Conservation (phyloP, 306 rosid species). For the Dalbergia cultrata region DNA sequence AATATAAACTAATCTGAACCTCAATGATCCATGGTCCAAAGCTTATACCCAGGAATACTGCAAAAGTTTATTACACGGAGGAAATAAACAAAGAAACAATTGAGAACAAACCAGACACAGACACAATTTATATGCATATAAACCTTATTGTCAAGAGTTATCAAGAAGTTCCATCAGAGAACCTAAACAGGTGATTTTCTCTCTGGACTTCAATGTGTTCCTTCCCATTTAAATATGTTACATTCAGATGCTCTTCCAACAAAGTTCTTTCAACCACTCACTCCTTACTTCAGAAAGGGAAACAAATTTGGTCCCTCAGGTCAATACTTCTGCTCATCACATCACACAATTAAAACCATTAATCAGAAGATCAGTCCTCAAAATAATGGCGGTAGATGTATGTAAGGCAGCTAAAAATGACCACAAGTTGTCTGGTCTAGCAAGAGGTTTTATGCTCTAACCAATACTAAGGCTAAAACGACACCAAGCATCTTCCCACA, state of each 20-base stretch:
- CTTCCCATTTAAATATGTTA: neutral
- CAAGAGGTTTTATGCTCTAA: constrained; percentile 2
- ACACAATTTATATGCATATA: neutral
- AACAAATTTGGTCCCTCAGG: neutral
- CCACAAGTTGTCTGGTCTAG: constrained; percentile 32
- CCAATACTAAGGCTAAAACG: constrained; percentile 14
- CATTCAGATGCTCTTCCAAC: constrained; percentile 1
- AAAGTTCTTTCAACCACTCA: neutral
- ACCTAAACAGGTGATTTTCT: neutral
- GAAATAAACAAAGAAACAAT: neutral
- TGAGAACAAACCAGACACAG: neutral
- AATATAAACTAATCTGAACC: constrained; percentile 13
- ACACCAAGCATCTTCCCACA: neutral
- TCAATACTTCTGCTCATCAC: constrained; percentile 38
- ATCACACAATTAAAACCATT: constrained; percentile 30
- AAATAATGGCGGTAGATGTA: constrained; percentile 23
- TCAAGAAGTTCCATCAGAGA: constrained; percentile 11
- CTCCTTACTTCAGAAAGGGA: neutral
- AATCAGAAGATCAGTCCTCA: constrained; percentile 30
- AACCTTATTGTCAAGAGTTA: neutral
- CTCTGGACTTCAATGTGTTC: neutral
- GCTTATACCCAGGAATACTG: neutral
- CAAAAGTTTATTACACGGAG: constrained; percentile 13
- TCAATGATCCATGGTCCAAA: constrained; percentile 12
- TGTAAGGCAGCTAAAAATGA: constrained; percentile 33